Evolutionary conservation across 75 land plant species (phyloP), one percentile per base, ranked within the genome.

Genomic region (Ceratopteris richardii): DNA sequence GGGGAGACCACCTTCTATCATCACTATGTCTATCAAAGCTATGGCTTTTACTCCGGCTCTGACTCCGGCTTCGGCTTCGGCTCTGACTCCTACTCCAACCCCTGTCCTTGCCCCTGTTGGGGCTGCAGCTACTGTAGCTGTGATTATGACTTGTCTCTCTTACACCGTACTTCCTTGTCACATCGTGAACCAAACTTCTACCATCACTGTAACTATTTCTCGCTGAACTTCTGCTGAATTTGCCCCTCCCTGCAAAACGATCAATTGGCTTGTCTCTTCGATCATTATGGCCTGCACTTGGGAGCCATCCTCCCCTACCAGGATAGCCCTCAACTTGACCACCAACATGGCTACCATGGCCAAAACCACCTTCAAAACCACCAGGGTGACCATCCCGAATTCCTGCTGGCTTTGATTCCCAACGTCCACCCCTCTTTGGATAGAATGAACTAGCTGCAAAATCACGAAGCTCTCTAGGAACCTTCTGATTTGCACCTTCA

Each of bases 401-500:
- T 22, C 22, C 13, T 25, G 68, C 71, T 26, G 72, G 64, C n/a
- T n/a, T n/a, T 14, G 75, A 64, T 41, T 57, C 65, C 31, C 77
- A 80, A 54, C 83, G 75, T 22, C 80, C 80, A 22, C 83, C 77
- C 36, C 60, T 44, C 31, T 62, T 66, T 58, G 62, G 20, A 51
- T 72, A 63, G 7, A 60, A 71, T 31, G 81, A 73, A 41, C 71
- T 71, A 26, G 69, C 47, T 52, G 88, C 91, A 55, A 94, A 74
- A 12, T 90, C 88, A 40, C 96, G 60, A 2, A 94, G 47, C 54
- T 86, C 88, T 11, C 66, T 76, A 21, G 98, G 96, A 20, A 94
- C 96, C 46, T 42, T 70, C 64, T 94, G 98, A 57, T 77, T 78
- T 1, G 96, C 86, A 28, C 88, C 88, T 61, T 94, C 98, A 37